Base-by-base conservation (phyloP, 176 grass and related monocot species). In the Rhipidocladum racemiflorum region DNA sequence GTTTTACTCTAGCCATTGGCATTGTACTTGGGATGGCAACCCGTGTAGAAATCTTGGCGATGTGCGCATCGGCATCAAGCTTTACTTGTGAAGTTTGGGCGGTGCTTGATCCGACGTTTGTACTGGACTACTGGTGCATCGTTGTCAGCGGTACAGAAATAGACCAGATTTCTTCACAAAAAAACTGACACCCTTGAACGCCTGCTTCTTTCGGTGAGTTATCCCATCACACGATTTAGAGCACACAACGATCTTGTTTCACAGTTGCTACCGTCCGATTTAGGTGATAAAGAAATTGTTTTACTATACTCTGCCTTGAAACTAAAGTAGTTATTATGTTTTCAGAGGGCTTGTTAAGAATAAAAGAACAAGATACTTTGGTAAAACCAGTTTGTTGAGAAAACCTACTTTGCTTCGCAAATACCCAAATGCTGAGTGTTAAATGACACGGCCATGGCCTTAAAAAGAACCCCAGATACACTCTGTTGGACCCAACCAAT, bases 51-150 rank as follows among this genome's bases (percentile, higher is more conserved):
- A 70, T 70, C 7, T 27, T 21, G 82, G 63, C 63, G 36, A 51
- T 80, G 70, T 44, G 65, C 14, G 27, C 77, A 45, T 81, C 87
- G 11, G 65, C 78, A 18, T 85, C 83, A 65, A 15, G 44, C 53
- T 55, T 89, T 85, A 46, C 21, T 61, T 54, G 44, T 72, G 56
- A 39, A 64, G 18, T 72, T 18, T 35, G 46, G 72, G 21, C 36
- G 64, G 71, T 81, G 87, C 62, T 81, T 36, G 65, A 89, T 67
- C 87, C 13, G 69, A 89, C 59, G 69, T 53, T 34, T 53, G 87
- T 48, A 24, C 28, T 24, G 46, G 59, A 36, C 17, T 59, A 10
- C 51, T 32, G 23, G 36, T 42, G 44, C 57, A 65, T 85, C 88
- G 16, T 53, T 86, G 73, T 90, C 83, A 11, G 65, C 23, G n/a